A percentile compares a stretch with the other conserved stretches of the same genome.
These are phyloP conservation scores for Platismatia glauca DNA, from an alignment of 495 filamentous ascomycete genomes.

Conservation along the genomic window DNA sequence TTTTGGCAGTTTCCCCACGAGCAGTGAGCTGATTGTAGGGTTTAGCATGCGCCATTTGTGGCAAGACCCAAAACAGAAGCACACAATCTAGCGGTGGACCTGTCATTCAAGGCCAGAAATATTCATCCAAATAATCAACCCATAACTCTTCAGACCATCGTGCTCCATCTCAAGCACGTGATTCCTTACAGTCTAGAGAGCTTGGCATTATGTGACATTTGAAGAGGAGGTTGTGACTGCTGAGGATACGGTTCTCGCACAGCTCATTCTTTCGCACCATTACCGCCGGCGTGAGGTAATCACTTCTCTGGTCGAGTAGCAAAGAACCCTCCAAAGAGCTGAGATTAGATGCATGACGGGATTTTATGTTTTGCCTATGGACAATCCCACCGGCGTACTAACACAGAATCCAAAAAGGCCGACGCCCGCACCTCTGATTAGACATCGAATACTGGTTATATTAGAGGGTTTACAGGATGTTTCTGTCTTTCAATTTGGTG, in stretches of 20 bases:
- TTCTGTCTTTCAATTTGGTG: not conserved
- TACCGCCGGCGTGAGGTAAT: too few species aligned
- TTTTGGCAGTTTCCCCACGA: slow-evolving; percentile 21
- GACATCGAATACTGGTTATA: too few species aligned
- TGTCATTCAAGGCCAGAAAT: slow-evolving; percentile 54
- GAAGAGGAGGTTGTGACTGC: not conserved
- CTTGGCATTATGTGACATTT: not conserved
- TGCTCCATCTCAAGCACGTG: not conserved
- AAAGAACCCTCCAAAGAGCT: too few species aligned
- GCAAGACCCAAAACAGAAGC: slow-evolving; percentile 45
- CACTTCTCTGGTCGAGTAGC: too few species aligned
- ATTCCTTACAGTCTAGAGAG: not conserved
- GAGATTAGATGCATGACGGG: too few species aligned
- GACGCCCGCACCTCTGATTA: too few species aligned
- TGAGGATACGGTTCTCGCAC: too few species aligned
- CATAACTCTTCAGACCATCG: not conserved
- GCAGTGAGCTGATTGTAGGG: slow-evolving; percentile 3
- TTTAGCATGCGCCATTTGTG: slow-evolving; percentile 57
- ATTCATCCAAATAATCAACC: slow-evolving; percentile 49
- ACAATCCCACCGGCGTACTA: too few species aligned
- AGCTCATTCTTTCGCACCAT: too few species aligned
- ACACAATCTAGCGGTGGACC: slow-evolving; percentile 44
- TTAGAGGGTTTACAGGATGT: not conserved
- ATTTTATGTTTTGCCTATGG: too few species aligned
- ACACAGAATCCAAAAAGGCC: too few species aligned